These are phyloP conservation scores for Rhodotorula sp. DNA, from an alignment of 1,284 basidiomycete species.

Conservation along the genomic window DNA sequence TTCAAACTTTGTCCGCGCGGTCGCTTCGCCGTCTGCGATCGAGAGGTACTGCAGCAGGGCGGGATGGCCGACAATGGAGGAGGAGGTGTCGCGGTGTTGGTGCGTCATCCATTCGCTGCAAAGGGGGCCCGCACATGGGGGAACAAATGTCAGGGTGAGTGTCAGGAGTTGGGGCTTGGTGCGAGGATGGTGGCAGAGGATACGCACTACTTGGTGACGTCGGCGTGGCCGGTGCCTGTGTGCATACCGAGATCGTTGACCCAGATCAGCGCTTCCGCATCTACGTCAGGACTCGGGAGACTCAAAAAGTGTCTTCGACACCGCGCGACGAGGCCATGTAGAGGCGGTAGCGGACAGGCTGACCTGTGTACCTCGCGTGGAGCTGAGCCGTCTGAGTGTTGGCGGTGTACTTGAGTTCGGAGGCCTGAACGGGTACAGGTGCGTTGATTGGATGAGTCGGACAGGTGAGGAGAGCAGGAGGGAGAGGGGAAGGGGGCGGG, in stretches of 20 bases:
- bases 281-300: no score
- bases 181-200: no score
- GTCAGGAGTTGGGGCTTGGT: no score
- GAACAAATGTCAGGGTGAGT: no score
- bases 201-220: conserved; percentile 88
- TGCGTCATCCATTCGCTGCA: conserved; percentile 93
- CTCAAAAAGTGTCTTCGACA: background rate
- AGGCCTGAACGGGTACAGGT: conserved; percentile 51
- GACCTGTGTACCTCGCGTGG: conserved; percentile 89
- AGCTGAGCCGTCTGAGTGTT: conserved; percentile 91
- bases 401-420: conserved; percentile 83
- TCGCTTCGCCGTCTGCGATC: conserved; percentile 87
- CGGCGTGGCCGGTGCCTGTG: conserved; percentile 70
- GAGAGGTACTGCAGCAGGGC: conserved; percentile 80
- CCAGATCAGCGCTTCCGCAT: no score
- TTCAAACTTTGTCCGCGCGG: conserved; percentile 88
- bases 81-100: conserved; percentile 90
- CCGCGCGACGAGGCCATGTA: no score
- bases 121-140: no score
- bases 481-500: background rate
- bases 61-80: conserved; percentile 88
- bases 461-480: no score
- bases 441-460: background rate
- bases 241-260: background rate
- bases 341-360: background rate